Conservation (phyloP, 108 stramenopile species). For the Cyclotella sp. region DNA sequence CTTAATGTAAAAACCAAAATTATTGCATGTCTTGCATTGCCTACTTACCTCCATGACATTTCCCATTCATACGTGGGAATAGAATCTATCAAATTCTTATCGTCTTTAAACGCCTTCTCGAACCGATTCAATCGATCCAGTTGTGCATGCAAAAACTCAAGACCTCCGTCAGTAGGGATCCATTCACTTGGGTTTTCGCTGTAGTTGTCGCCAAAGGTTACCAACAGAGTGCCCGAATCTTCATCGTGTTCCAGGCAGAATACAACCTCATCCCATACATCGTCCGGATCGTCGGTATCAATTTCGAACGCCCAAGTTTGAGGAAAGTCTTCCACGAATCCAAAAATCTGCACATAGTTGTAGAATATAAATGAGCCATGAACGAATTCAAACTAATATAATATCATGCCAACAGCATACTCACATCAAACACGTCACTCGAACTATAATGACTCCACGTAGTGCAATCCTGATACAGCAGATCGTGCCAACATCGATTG, state of each 20-base stretch:
- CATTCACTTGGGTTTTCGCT: constrained; percentile 26
- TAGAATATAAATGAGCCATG: background rate
- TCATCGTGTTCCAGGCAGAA: constrained; percentile 43
- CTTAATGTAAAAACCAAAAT: background rate
- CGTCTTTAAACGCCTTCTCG: constrained; percentile 18
- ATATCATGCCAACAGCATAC: background rate
- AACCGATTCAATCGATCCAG: constrained; percentile 27
- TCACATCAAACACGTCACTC: constrained; percentile 27
- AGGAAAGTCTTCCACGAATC: constrained; percentile 54
- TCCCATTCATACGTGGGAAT: constrained; percentile 57
- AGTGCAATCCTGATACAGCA: constrained; percentile 35
- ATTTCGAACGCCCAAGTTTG: constrained; percentile 44
- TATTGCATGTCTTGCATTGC: background rate
- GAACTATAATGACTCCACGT: constrained; percentile 34
- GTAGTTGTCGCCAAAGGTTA: constrained; percentile 48
- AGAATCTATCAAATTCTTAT: constrained; percentile 26
- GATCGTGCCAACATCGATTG: constrained; percentile 50
- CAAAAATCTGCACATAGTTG: constrained; percentile 18
- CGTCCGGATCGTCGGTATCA: constrained; percentile 7
- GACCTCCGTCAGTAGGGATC: constrained; percentile 31
- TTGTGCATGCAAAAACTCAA: constrained; percentile 26
- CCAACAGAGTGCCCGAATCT: constrained; percentile 18
- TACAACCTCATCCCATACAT: constrained; percentile 36
- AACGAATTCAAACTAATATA: background rate
- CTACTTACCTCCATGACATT: constrained; percentile 36